Evolutionary conservation across 192 early-diverging fungal species (phyloP).

Genomic region (Podila horticola): DNA sequence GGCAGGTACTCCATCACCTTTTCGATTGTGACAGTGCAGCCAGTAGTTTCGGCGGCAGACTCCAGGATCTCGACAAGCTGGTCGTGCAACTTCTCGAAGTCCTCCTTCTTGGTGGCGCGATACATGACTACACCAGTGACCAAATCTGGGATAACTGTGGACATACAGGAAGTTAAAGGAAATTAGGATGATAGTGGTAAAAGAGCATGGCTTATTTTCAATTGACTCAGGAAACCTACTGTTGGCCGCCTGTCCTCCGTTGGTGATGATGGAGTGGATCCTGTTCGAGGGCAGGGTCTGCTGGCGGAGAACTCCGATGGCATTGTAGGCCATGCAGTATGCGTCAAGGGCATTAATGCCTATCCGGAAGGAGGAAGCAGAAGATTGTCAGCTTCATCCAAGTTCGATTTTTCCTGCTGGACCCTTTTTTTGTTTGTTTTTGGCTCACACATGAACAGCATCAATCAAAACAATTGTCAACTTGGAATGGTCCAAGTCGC

Average conservation of each 20-base stretch:
- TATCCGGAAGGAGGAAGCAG: neutral
- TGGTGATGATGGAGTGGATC: slow-evolving; percentile 84
- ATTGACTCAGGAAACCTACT: slow-evolving; percentile 19
- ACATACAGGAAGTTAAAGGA: slow-evolving; percentile 4
- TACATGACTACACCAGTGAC: slow-evolving; percentile 66
- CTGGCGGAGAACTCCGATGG: slow-evolving; percentile 76
- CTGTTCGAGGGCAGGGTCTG: slow-evolving; percentile 75
- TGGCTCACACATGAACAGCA: neutral
- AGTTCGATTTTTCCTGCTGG: neutral
- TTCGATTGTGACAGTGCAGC: slow-evolving; percentile 65
- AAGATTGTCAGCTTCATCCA: neutral
- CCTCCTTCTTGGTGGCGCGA: slow-evolving; percentile 64
- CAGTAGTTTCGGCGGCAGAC: slow-evolving; percentile 75
- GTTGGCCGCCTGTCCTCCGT: slow-evolving; percentile 72
- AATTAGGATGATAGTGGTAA: slow-evolving; percentile 30
- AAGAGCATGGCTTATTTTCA: neutral
- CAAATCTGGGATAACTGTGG: slow-evolving; percentile 72
- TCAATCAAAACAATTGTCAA: neutral
- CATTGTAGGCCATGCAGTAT: slow-evolving; percentile 69
- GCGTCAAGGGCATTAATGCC: slow-evolving; percentile 89
- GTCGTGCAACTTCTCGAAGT: slow-evolving; percentile 63
- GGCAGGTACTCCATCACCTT: slow-evolving; percentile 47
- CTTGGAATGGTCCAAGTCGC: neutral
- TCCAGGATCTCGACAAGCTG: slow-evolving; percentile 68
- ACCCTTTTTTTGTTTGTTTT: neutral